Evolutionary conservation across 2,329 filamentous ascomycete genomes (phyloP).

Genomic region (Helotiales sp.): DNA sequence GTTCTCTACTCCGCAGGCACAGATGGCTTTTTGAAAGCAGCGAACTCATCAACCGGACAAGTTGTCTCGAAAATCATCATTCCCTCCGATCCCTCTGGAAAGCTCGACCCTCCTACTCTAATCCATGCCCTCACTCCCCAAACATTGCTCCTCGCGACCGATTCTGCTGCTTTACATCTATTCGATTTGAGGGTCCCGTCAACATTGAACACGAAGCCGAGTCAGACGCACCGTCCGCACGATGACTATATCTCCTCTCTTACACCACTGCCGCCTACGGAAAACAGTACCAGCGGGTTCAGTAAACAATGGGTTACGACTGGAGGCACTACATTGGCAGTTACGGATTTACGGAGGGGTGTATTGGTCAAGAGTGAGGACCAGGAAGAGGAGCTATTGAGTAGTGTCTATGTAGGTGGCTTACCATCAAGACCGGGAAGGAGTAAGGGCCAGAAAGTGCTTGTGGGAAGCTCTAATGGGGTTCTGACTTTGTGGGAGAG

Average conservation of each 20-base stretch:
- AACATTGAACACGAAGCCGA: slow-evolving; percentile 65
- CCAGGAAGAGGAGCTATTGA: slow-evolving; percentile 92
- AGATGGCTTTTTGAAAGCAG: slow-evolving; percentile 62
- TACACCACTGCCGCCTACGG: slow-evolving; percentile 78
- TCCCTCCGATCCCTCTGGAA: slow-evolving; percentile 53
- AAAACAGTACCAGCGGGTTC: slow-evolving; percentile 83
- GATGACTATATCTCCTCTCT: slow-evolving; percentile 92
- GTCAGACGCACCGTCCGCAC: slow-evolving; percentile 84
- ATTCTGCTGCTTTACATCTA: slow-evolving; percentile 87
- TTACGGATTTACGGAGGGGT: slow-evolving; percentile 86
- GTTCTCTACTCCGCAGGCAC: slow-evolving; percentile 69
- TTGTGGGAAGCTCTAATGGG: slow-evolving; percentile 78
- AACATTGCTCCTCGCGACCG: slow-evolving; percentile 85
- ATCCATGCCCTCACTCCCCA: slow-evolving; percentile 86
- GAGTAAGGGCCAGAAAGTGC: slow-evolving; percentile 74
- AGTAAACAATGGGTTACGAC: slow-evolving; percentile 96
- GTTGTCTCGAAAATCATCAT: slow-evolving; percentile 85
- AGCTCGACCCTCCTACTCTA: slow-evolving; percentile 74
- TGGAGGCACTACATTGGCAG: slow-evolving; percentile 86
- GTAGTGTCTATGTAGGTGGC: slow-evolving; percentile 77
- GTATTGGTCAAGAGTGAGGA: slow-evolving; percentile 90
- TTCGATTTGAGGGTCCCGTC: slow-evolving; percentile 75
- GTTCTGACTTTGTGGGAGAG: slow-evolving; percentile 93
- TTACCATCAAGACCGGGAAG: slow-evolving; percentile 65
- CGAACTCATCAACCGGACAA: slow-evolving; percentile 62